Base-by-base conservation (phyloP, 768 basidiomycete genomes). In the Porphyrellus cyaneotinctus region DNA sequence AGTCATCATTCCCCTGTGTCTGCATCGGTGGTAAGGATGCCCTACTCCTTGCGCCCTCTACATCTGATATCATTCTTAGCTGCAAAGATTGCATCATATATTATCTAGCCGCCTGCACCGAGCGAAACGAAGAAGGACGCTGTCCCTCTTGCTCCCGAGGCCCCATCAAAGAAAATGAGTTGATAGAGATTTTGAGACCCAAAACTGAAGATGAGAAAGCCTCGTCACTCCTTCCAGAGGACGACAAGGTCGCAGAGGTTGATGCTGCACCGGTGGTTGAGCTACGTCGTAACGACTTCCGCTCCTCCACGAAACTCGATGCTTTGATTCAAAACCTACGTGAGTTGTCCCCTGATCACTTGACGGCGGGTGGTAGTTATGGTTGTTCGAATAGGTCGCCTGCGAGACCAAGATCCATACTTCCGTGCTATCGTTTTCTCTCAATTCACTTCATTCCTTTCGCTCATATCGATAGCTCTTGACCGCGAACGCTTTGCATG, bases 51-150 rank as follows among this genome's bases (percentile, higher is more conserved):
- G 35, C 9, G 20, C 33, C 24, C 26, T 28, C 15, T 24, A 28
- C n/a, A 42, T 26, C 45, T 58, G 20, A 46, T 30, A 18, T 56
- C 12, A 33, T 50, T 44, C 26, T 24, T 63, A 88, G 91, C 53
- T 98, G 95, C 68, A 95, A 91, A 67, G 91, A 93, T 57, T 98
- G 95, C 62, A 88, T 95, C 22, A 68, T 90, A 17, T 79, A 83
- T 11, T 87, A 83, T 60, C 75, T 97, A 24, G 78, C 80, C 18
- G 76, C 77, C 11, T 84, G 85, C 58, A 79, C 85, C 47, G 85
- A 87, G 60, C 83, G 80, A 54, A 82, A 77, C 4, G 84, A 91
- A 62, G 77, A 83, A 43, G 79, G 84, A 0, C 75, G 78, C 18
- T 97, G 95, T 64, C 94, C 94, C 3, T 86, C 83, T 0, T 98